Base-by-base conservation (phyloP, 2,329 filamentous ascomycete genomes). In the Dendrostoma leiphaemia region DNA sequence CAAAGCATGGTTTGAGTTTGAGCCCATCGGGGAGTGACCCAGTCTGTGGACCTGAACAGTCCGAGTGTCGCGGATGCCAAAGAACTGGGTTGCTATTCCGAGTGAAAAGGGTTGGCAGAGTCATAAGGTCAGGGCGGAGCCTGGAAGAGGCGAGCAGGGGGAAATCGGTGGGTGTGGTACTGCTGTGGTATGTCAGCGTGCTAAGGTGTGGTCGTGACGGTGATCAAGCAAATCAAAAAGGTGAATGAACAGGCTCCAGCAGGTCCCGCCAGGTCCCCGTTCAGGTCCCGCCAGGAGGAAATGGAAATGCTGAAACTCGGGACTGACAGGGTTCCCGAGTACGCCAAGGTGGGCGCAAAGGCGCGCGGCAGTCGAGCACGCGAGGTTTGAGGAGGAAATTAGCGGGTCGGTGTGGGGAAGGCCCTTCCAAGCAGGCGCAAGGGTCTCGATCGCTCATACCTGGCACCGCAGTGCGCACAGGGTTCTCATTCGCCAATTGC, bases 301-400 rank as follows among this genome's bases (percentile, higher is more conserved):
- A 52, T 56, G 53, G 48, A 48, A 37, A 52, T 53, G 53, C 44
- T 56, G 53, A 56, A 56, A 56, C 53, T 35, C 45, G 43, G 31
- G 48, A 44, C 48, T 29, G 53, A 41, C 53, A 51, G 41, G 48
- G 38, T 49, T 4, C 35, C 28, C 43, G 28, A 34, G 26, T 29
- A 24, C 37, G 48, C 41, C 32, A 50, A 38, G 23, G n/a, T 26
- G 47, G 38, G 48, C 48, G 49, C 40, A 38, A 47, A 45, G 46
- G 46, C 48, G 23, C 32, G 38, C 48, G 48, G 53, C 48, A 52
- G 48, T 52, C 43, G 43, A 32, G n/a, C 26, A 34, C 52, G 5
- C 40, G 40, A 54, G 40, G 46, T 48, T 46, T 50, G 32, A 44
- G 43, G 40, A 47, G 49, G 38, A 48, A 54, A 54, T 34, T 23